A percentile compares a stretch with the other conserved stretches of the same genome.
Conservation (phyloP, 1,284 basidiomycete species). For the Fomitopsis schrenkii region DNA sequence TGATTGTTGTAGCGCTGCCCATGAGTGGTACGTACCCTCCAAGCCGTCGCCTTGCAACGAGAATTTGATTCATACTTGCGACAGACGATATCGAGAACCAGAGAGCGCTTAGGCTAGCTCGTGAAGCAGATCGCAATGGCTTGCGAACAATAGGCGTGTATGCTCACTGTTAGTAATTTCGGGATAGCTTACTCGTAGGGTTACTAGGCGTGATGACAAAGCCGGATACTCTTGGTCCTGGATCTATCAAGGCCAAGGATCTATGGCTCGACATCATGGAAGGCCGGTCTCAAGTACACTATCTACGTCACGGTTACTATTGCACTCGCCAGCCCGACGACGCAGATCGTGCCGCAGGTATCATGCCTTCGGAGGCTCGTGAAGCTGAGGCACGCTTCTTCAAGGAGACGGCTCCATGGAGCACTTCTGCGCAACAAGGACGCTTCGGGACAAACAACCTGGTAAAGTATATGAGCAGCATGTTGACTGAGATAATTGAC, state of each 20-base stretch:
- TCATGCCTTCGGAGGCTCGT: slow-evolving; percentile 36
- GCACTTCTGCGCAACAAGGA: slow-evolving; percentile 31
- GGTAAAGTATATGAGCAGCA: slow-evolving; percentile 44
- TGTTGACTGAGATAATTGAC: slow-evolving; percentile 50
- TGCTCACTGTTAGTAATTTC: background rate
- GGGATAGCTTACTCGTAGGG: background rate
- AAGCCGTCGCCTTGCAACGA: too few relatives aligned
- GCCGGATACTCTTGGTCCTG: slow-evolving; percentile 47
- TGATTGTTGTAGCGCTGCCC: slow-evolving; percentile 60
- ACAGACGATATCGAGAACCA: slow-evolving; percentile 69
- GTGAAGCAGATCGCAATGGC: slow-evolving; percentile 45
- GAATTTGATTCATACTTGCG: background rate
- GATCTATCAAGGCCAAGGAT: slow-evolving; percentile 37
- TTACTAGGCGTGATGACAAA: slow-evolving; percentile 57
- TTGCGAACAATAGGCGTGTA: slow-evolving; percentile 53
- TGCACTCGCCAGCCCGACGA: slow-evolving; percentile 64
- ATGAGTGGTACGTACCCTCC: slow-evolving; percentile 40
- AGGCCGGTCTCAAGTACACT: slow-evolving; percentile 30
- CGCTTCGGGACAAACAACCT: slow-evolving; percentile 57
- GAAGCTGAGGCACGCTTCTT: slow-evolving; percentile 43
- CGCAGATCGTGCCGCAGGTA: slow-evolving; percentile 37
- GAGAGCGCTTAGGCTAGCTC: slow-evolving; percentile 48
- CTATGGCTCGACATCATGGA: slow-evolving; percentile 50
- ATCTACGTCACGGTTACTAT: slow-evolving; percentile 56
- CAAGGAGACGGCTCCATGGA: slow-evolving; percentile 46